Conservation (phyloP, 306 rosid genomes). For the Hippophae tibetana region DNA sequence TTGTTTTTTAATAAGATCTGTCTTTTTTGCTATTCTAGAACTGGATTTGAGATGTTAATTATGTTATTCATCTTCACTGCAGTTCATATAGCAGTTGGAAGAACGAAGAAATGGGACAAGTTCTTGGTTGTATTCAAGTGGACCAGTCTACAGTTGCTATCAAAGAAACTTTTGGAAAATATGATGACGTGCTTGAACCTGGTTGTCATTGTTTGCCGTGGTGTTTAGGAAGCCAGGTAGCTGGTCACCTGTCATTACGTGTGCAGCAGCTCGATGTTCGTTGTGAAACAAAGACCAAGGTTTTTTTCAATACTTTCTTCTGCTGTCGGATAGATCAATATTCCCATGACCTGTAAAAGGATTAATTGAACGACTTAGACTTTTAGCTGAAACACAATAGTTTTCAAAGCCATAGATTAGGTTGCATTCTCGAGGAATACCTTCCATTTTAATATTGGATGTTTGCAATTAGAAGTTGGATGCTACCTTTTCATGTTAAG, state of each 20-base stretch:
- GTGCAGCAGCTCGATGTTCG: conserved; percentile 78
- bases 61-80: too few species aligned
- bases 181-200: conserved; percentile 66
- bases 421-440: too few species aligned
- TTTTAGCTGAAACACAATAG: neutral
- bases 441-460: too few species aligned
- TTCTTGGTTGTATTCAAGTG: conserved; percentile 53
- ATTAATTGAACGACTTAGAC: neutral
- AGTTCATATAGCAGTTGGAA: too few species aligned
- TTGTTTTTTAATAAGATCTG: too few species aligned
- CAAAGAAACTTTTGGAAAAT: conserved; percentile 66
- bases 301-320: conserved; percentile 20
- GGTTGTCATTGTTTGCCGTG: conserved; percentile 94
- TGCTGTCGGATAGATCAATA: conserved; percentile 7
- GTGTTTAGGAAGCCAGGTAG: conserved; percentile 54
- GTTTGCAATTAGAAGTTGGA: too few species aligned
- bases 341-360: conserved; percentile 9
- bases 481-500: too few species aligned
- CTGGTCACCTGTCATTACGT: conserved; percentile 82
- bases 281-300: conserved; percentile 97
- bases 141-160: conserved; percentile 75
- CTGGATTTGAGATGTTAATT: too few species aligned
- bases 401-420: too few species aligned
- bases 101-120: too few species aligned
- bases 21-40: too few species aligned